Conservation (phyloP, 257 asterid species). For the Pogostemon cablin region DNA sequence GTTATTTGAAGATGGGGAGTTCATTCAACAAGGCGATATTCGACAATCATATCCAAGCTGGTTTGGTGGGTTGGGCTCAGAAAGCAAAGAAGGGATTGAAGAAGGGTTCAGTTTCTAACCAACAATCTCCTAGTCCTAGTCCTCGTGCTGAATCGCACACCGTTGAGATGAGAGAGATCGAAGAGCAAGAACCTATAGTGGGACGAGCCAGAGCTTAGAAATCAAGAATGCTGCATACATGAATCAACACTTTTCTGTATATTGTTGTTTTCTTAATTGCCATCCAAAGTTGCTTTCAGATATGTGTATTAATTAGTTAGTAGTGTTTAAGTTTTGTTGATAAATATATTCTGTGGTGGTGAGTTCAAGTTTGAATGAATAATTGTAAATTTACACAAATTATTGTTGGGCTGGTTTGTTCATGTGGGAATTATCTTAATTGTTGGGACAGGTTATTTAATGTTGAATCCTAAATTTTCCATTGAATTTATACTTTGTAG, state of each 20-base stretch:
- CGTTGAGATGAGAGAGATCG: slow-evolving; percentile 26
- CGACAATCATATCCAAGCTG: slow-evolving; percentile 58
- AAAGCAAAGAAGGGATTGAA: slow-evolving; percentile 51
- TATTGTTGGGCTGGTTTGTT: no score
- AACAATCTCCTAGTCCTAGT: slow-evolving; percentile 18
- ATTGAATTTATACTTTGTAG: no score
- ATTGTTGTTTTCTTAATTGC: not conserved
- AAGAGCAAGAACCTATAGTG: slow-evolving; percentile 30
- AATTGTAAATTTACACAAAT: no score
- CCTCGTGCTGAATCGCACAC: slow-evolving; percentile 22
- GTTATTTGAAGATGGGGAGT: slow-evolving; percentile 63
- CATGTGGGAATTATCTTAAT: no score
- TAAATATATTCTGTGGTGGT: no score
- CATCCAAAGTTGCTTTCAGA: not conserved
- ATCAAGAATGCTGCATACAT: slow-evolving; percentile 7
- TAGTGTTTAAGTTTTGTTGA: no score
- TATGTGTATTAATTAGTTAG: not conserved
- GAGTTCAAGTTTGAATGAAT: no score
- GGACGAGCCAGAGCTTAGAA: slow-evolving; percentile 31
- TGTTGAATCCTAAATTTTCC: no score
- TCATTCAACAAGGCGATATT: slow-evolving; percentile 66
- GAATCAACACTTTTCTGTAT: not conserved
- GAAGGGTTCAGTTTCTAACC: slow-evolving; percentile 35
- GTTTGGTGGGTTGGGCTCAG: slow-evolving; percentile 59
- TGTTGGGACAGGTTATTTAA: no score